Evolutionary conservation across 441 rosid genomes (phyloP).

Genomic region (Pelargonium australe): DNA sequence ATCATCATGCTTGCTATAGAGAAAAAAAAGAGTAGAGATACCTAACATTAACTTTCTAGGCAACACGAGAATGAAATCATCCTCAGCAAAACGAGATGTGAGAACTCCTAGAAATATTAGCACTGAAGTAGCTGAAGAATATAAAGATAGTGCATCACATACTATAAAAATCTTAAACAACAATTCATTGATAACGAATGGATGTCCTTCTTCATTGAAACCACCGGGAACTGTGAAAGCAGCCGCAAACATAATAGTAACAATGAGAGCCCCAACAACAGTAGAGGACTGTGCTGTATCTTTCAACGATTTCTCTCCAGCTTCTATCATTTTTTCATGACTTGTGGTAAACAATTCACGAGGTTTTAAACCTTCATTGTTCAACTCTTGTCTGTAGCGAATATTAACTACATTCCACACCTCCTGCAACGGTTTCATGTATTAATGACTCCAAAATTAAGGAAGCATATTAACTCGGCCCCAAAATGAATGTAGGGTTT

Average conservation of each 20-base stretch:
- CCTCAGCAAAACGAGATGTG: slow-evolving; percentile 21
- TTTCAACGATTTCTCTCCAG: slow-evolving; percentile 28
- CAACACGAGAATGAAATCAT: slow-evolving; percentile 18
- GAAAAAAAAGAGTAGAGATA: slow-evolving; percentile 20
- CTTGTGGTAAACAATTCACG: slow-evolving; percentile 9
- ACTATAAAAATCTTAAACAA: neutral
- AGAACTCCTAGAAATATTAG: slow-evolving; percentile 22
- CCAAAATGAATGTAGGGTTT: too few species aligned
- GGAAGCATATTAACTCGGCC: too few species aligned
- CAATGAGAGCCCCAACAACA: neutral
- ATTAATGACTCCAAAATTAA: too few species aligned
- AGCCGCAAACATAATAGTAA: neutral
- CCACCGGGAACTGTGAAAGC: slow-evolving; percentile 14
- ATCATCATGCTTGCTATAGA: slow-evolving; percentile 13
- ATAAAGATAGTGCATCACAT: neutral
- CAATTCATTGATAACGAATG: too few species aligned
- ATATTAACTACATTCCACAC: too few species aligned
- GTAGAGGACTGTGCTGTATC: slow-evolving; percentile 21
- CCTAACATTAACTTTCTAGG: slow-evolving; percentile 24
- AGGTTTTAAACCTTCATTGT: too few species aligned
- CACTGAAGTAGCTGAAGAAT: neutral
- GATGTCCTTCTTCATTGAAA: too few species aligned
- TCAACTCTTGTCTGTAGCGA: too few species aligned
- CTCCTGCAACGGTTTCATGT: too few species aligned
- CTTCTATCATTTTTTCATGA: slow-evolving; percentile 12